Evolutionary conservation across 2,329 filamentous ascomycete genomes (phyloP), one percentile per base, ranked within the genome.

Genomic region (Aspergillus fructus): DNA sequence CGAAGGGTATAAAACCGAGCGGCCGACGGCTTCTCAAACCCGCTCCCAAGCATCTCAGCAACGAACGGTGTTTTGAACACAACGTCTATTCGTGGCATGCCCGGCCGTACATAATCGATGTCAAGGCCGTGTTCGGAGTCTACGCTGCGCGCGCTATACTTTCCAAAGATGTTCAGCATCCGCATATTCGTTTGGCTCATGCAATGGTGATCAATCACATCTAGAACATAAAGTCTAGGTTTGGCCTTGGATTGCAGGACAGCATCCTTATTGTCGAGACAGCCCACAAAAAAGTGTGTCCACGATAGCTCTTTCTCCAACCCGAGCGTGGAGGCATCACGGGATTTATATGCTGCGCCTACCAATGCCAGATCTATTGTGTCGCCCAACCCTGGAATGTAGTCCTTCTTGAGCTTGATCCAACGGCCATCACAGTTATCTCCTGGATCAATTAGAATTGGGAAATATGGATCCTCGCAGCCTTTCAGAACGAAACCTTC

Each of bases 321-420:
- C 3, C 59, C 48, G 48, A 85, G 82, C 7, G 80, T 77, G 46
- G 79, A 80, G 7, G 87, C 89, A 60, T 85, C 83, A 49, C 80
- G 77, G 3, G 88, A 76, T 62, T 91, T 84, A 64, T 89, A 92
- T 17, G 85, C 85, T 5, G 85, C 92, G 0, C 90, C 92, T 3
- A 96, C 78, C 2, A 93, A 81, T 2, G 89, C 87, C 68, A 96
- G 90, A 70, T 96, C 93, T 9, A 89, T 89, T 30, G 91, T 85
- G 59, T 96, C 92, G 1, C 91, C 91, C 68, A 93, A 85, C 3
- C 85, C 85, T 24, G 83, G 80, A 39, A 96, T 83, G 66, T 96
- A 96, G 67, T 94, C 90, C 66, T 91, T 91, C 73, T 96, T 96
- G 42, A 96, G 74, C 74, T 96, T 96, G 67, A 96, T 90, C 69